Evolutionary conservation across 768 basidiomycete species (phyloP).

Genomic region (Auricularia sp.): DNA sequence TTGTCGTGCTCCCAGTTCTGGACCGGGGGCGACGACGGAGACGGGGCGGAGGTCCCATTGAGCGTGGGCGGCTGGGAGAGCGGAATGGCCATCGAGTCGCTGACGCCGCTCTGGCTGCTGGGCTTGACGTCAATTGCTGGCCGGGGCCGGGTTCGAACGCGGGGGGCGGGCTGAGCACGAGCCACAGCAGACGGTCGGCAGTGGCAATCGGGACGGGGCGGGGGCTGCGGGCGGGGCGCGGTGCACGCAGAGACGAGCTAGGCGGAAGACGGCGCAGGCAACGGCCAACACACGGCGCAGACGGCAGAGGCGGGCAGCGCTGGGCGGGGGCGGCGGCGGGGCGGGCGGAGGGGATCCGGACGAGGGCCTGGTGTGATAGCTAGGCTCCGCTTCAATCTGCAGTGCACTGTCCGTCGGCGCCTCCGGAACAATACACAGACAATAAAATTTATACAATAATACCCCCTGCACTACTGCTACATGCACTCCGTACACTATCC

Average conservation of each 20-base stretch:
- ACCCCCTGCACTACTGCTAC: neutral
- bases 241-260: too few species aligned
- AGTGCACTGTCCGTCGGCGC: neutral
- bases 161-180: too few species aligned
- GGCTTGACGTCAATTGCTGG: too few species aligned
- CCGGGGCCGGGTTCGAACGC: too few species aligned
- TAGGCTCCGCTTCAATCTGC: neutral
- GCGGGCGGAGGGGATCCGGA: conserved; percentile 16
- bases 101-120: too few species aligned
- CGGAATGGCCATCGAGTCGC: conserved; percentile 7
- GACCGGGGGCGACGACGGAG: conserved; percentile 8
- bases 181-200: too few species aligned
- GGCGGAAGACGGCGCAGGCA: too few species aligned
- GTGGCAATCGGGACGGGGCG: too few species aligned
- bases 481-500: neutral
- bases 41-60: conserved; percentile 5
- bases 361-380: neutral
- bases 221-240: too few species aligned
- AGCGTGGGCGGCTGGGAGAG: conserved; percentile 8
- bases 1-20: conserved; percentile 71
- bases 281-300: too few species aligned
- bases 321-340: neutral
- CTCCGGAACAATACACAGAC: neutral
- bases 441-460: neutral
- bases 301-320: too few species aligned